Conservation (phyloP, 108 stramenopile genomes). For the Aureococcus anophagefferens region DNA sequence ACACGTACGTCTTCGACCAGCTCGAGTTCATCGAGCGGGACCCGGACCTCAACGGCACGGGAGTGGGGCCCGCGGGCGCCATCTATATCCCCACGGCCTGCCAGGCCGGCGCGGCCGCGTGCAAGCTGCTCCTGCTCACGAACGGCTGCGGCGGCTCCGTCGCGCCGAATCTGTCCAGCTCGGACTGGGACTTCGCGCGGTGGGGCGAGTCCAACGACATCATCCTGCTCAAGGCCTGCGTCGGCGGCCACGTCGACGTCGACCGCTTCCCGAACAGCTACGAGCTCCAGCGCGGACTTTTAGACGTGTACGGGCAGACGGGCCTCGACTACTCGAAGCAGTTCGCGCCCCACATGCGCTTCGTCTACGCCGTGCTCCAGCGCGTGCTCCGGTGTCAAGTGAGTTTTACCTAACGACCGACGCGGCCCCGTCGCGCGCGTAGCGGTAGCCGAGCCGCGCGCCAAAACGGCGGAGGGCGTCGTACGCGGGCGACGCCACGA, state of each 20-base stretch:
- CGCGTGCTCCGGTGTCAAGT: no score
- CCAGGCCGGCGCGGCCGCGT: neutral
- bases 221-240: neutral
- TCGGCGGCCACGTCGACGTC: neutral
- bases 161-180: neutral
- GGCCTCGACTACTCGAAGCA: neutral
- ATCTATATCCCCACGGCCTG: slow-evolving; percentile 2
- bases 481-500: no score
- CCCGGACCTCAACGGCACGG: no score
- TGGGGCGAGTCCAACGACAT: neutral
- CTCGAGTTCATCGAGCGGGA: no score
- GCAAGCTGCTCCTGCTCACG: slow-evolving; percentile 4
- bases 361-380: neutral
- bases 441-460: no score
- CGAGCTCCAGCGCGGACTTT: slow-evolving; percentile 1
- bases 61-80: no score
- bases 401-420: no score
- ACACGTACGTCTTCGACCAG: no score
- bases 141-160: slow-evolving; percentile 1
- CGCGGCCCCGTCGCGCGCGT: no score
- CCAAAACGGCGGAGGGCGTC: no score
- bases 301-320: slow-evolving; percentile 5
- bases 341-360: neutral
- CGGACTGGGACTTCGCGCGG: slow-evolving; percentile 1
- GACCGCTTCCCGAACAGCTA: neutral